phyloP scores from a whole-genome alignment of 805 yeast genomes.

The Yarrowia divulgata region DNA sequence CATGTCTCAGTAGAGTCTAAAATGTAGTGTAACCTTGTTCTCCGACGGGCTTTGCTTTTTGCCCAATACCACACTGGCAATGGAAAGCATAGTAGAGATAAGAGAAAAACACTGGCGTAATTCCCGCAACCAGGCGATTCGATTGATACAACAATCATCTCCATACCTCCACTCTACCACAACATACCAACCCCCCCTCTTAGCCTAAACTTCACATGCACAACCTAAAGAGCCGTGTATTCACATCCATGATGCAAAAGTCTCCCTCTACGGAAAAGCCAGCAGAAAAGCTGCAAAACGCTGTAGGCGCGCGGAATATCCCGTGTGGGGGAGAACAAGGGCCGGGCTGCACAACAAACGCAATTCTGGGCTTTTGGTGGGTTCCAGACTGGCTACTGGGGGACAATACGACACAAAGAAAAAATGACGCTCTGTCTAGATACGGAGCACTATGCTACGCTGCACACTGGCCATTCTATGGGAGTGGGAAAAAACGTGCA shows the following conservation, averaged over 20 bases:
- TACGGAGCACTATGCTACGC: no score
- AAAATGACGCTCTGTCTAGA: no score
- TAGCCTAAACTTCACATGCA: neutral
- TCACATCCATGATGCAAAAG: neutral
- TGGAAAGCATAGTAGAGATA: no score
- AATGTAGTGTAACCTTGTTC: slow-evolving; percentile 5
- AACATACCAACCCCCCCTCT: no score
- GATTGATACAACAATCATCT: no score
- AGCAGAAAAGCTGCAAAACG: neutral
- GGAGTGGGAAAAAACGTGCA: no score
- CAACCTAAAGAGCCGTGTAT: slow-evolving; percentile 20
- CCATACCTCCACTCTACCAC: no score
- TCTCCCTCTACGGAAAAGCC: neutral
- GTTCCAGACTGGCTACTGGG: no score
- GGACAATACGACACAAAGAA: neutral
- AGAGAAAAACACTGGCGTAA: no score
- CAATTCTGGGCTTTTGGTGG: no score
- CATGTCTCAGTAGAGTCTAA: slow-evolving; percentile 8
- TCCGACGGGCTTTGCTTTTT: neutral
- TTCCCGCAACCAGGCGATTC: no score
- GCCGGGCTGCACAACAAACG: neutral
- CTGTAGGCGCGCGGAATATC: neutral
- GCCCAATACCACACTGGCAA: neutral
- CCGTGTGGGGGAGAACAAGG: slow-evolving; percentile 22
- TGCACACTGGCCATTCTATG: no score